Percentiles rank a stretch among this genome's conserved stretches.
phyloP scores from a whole-genome alignment of 768 basidiomycete genomes.

The Russula vinacea region DNA sequence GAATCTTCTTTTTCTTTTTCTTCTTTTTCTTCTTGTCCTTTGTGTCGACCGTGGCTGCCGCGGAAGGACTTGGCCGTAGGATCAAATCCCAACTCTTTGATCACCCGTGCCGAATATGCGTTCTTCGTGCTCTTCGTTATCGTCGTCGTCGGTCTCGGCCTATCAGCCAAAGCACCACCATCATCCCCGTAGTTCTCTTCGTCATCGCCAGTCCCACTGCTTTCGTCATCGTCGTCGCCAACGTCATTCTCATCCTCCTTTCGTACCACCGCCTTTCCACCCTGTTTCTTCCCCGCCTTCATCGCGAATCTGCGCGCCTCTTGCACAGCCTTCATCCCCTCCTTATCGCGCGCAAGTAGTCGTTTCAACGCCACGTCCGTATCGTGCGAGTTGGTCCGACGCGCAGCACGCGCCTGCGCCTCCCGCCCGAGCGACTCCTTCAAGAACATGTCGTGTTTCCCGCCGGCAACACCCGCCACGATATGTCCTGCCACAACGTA shows the following conservation, averaged over 20 bases:
- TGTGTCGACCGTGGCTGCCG: conserved; percentile 42
- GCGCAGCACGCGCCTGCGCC: conserved; percentile 71
- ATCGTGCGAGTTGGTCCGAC: conserved; percentile 54
- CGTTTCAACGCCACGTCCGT: conserved; percentile 59
- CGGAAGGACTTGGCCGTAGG: conserved; percentile 57
- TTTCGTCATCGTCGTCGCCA: conserved; percentile 5
- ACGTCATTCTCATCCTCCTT: conserved; percentile 31
- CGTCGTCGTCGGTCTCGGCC: conserved; percentile 3
- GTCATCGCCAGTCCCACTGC: neutral
- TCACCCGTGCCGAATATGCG: conserved; percentile 61
- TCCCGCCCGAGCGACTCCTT: conserved; percentile 75
- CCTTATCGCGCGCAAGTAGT: conserved; percentile 61
- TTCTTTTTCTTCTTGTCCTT: neutral
- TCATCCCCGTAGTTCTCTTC: neutral
- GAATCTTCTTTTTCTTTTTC: conserved; percentile 39
- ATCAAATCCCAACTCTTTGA: conserved; percentile 77
- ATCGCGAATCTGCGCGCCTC: conserved; percentile 52
- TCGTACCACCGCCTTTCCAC: conserved; percentile 27
- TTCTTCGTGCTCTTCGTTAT: conserved; percentile 37
- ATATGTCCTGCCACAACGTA: conserved; percentile 83
- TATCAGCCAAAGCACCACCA: neutral
- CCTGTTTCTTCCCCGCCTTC: conserved; percentile 32
- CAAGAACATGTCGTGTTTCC: conserved; percentile 47
- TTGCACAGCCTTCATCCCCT: conserved; percentile 63
- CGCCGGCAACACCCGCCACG: conserved; percentile 52